A percentile compares a stretch with the other conserved stretches of the same genome.
Conservation (phyloP, 805 yeast genomes). For the Kluyveromyces dobzhanskii region DNA sequence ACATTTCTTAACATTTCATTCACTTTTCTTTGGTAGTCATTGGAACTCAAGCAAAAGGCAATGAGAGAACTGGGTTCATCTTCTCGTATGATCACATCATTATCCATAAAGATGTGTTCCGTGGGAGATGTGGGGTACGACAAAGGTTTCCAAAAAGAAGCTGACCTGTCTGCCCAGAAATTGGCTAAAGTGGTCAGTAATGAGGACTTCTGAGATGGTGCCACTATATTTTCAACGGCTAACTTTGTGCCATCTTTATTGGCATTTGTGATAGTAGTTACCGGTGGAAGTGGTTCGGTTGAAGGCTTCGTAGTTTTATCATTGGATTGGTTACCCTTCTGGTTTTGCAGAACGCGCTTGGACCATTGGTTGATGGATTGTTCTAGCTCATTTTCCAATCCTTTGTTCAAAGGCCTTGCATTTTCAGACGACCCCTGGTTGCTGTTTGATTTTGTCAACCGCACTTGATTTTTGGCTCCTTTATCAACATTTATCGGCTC, state of each 20-base stretch:
- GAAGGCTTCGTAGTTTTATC: constrained; percentile 1
- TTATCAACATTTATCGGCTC: constrained; percentile 35
- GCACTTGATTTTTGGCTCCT: constrained; percentile 6
- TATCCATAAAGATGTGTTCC: constrained; percentile 90
- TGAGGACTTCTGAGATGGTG: constrained; percentile 57
- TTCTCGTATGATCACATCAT: constrained; percentile 87
- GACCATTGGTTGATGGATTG: constrained; percentile 28
- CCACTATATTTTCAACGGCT: constrained; percentile 22
- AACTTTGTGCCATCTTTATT: constrained; percentile 18
- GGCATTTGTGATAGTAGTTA: constrained; percentile 14
- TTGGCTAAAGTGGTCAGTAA: constrained; percentile 75
- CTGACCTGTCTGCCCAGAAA: constrained; percentile 97
- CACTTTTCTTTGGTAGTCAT: constrained; percentile 69
- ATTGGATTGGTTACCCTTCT: not conserved
- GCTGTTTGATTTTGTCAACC: not conserved
- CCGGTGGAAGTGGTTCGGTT: constrained; percentile 17
- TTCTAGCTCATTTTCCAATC: constrained; percentile 24
- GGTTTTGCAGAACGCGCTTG: constrained; percentile 13
- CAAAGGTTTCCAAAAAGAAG: constrained; percentile 89
- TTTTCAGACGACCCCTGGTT: not conserved
- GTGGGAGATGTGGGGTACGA: constrained; percentile 68
- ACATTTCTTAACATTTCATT: constrained; percentile 20
- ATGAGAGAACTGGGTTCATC: constrained; percentile 94
- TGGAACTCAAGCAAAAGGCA: constrained; percentile 82
- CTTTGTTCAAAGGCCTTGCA: constrained; percentile 7